Base-by-base conservation (phyloP, 139 green algal species). In the Coelastrella sp. region DNA sequence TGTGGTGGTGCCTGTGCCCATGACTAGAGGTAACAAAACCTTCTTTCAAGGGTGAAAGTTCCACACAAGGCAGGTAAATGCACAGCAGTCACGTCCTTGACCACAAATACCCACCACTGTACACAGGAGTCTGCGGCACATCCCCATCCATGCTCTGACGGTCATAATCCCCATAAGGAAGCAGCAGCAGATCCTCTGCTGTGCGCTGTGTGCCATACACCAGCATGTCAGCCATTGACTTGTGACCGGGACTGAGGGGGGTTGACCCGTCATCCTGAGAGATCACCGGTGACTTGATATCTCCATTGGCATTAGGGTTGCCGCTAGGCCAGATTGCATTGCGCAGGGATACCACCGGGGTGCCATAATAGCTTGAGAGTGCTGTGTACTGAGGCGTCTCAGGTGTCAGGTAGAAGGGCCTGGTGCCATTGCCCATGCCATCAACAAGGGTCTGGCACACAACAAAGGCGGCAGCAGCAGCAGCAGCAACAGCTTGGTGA, bases 341-440 rank as follows among this genome's bases (percentile, higher is more conserved):
- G 70, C 88, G 88, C 88, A 91, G 76, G 22, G 88, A 91, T 9
- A 88, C 70, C 7, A 78, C 58, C 3, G 88, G 88, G 4, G 63
- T 59, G 24, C 80, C 80, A 17, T 91, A 91, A 80, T 89, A 91
- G 72, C 70, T 70, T 17, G 80, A 73, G 3, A 91, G 49, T 17
- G 88, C 81, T n/a, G 80, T 57, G 19, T 91, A 91, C 65, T 87
- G 78, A 35, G 88, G 88, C 0, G 66, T 68, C 88, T 91, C 88
- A n/a, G 88, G 88, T 9, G 88, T 91, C 7, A 91, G 56, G 81
- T 88, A 91, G 81, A 89, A 91, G 80, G 88, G 88, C 7, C 12
- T 78, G 57, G 58, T 65, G 58, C 66, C 88, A 11, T 91, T 91
- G 70, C 88, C 88, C 80, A 84, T 87, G 25, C 87, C 87, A 10